Evolutionary conservation across 2,329 filamentous ascomycete species (phyloP), one percentile per base, ranked within the genome.

Genomic region (Lachnellula subtilissima): DNA sequence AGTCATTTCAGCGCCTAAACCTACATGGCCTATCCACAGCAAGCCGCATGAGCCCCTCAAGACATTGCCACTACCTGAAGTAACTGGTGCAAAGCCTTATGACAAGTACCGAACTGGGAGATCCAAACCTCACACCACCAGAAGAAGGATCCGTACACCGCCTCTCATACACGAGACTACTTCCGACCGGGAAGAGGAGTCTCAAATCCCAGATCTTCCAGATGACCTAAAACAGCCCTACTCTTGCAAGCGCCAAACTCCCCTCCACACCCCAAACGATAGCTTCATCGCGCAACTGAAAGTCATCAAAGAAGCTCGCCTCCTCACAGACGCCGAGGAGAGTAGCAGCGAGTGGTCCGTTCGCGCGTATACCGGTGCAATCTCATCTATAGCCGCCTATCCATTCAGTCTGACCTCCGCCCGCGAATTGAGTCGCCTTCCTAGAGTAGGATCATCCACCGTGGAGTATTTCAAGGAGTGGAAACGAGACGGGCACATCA

Each of bases 341-440:
- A 91, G 90, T 2, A 86, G 94, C 0, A 82, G 91, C 53, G 92
- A 91, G 0, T 97, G 97, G 69, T 92, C 88, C 35, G 84, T 92
- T 0, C 83, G 91, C 49, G 91, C 93, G 0, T 97, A 97, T 69
- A 92, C 88, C 32, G 91, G 88, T 2, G 86, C 88, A 12, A 96
- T 97, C 61, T 91, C 94, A 5, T 76, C 89, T 0, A 71, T 99
- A 17, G 84, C 89, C 3, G 89, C 93, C 0, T 97, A 97, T 65
- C 91, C 92, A 0, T 61, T 69, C 47, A 56, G 54, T 3, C 37
- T 70, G 9, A 67, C 54, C 0, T 64, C 71, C 19, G 66, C 70
- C 1, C 64, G 68, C 5, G 78, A 78, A 61, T 67, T 80, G 11
- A 48, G 71, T 9, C 65, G 65, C 1, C 74, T 99, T 0, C 92